Base-by-base conservation (phyloP, 2,329 filamentous ascomycete genomes). In the Xylogone sp. region DNA sequence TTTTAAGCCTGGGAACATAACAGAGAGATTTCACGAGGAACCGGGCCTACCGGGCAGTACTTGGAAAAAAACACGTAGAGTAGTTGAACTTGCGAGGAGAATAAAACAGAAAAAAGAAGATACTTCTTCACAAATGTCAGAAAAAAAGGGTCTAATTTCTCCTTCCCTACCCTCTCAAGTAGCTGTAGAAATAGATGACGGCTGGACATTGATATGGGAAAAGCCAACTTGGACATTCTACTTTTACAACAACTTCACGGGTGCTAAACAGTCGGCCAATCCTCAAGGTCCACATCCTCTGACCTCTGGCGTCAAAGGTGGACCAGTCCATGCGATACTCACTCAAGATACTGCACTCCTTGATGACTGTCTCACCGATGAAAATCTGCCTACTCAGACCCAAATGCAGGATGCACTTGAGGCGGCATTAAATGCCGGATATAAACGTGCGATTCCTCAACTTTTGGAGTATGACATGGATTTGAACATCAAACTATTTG, bases 191-290 rank as follows among this genome's bases (percentile, higher is more conserved):
- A 81, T 86, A 67, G 81, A 85, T 54, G 83, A 86, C 61, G 91
- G 91, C 53, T 96, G 91, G 91, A 84, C 88, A 53, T 84, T 83
- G 31, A 76, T 88, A 53, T 95, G 88, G 88, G 90, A 95, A 61
- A 71, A 79, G 21, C 76, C 68, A 48, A 77, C 79, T 1, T 79
- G 86, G 57, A 78, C 83, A 4, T 96, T 84, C 73, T 95, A 90
- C 72, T 96, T 95, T 71, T 84, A 85, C 75, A 96, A 96, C 67
- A 83, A 85, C 59, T 85, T 88, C 67, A 94, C 88, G 3, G 78
- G 82, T 31, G 74, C 80, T 53, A 83, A 83, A 50, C 90, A 94
- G 64, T 94, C 90, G 87, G 87, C 93, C 31, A 96, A 96, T 63
- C 91, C 91, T 5, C 86, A 90, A 46, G 74, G 93, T 3, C 79